Evolutionary conservation across 768 basidiomycete genomes (phyloP).

Genomic region (Phanerodontia chrysosporium): DNA sequence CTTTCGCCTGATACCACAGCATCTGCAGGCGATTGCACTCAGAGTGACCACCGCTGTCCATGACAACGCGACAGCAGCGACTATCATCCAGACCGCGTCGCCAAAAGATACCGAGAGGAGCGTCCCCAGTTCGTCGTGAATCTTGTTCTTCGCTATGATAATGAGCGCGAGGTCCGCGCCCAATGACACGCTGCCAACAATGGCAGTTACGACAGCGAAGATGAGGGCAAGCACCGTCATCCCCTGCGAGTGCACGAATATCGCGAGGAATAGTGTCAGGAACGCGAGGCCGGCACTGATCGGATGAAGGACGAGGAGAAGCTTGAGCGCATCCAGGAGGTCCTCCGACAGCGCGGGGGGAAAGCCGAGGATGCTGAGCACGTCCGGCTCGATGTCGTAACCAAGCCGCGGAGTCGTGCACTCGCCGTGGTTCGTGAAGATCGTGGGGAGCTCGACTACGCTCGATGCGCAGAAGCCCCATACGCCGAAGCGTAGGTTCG

Average conservation of each 20-base stretch:
- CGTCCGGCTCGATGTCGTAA: slow-evolving; percentile 49
- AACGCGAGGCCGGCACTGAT: slow-evolving; percentile 58
- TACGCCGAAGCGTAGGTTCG: slow-evolving; percentile 68
- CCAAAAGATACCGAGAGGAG: slow-evolving; percentile 51
- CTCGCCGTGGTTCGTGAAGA: slow-evolving; percentile 35
- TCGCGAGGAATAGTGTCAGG: slow-evolving; percentile 44
- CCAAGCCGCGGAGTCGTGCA: slow-evolving; percentile 69
- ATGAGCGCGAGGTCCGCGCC: slow-evolving; percentile 62
- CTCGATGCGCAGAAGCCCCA: slow-evolving; percentile 76
- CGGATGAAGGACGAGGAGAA: slow-evolving; percentile 67
- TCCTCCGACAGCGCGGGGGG: slow-evolving; percentile 34
- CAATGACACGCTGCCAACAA: slow-evolving; percentile 52
- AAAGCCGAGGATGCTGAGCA: slow-evolving; percentile 41
- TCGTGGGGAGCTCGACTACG: slow-evolving; percentile 32
- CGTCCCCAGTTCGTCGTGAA: slow-evolving; percentile 6
- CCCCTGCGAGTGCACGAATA: slow-evolving; percentile 56
- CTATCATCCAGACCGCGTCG: slow-evolving; percentile 72
- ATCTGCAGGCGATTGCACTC: slow-evolving; percentile 60
- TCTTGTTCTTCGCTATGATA: slow-evolving; percentile 38
- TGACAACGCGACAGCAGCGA: slow-evolving; percentile 47
- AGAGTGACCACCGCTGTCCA: slow-evolving; percentile 63
- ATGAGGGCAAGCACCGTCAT: slow-evolving; percentile 58
- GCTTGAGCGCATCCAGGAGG: slow-evolving; percentile 40
- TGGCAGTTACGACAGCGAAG: slow-evolving; percentile 49
- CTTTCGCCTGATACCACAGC: slow-evolving; percentile 55